Conservation (phyloP, 768 basidiomycete species). For the Termitomyces sp. region DNA sequence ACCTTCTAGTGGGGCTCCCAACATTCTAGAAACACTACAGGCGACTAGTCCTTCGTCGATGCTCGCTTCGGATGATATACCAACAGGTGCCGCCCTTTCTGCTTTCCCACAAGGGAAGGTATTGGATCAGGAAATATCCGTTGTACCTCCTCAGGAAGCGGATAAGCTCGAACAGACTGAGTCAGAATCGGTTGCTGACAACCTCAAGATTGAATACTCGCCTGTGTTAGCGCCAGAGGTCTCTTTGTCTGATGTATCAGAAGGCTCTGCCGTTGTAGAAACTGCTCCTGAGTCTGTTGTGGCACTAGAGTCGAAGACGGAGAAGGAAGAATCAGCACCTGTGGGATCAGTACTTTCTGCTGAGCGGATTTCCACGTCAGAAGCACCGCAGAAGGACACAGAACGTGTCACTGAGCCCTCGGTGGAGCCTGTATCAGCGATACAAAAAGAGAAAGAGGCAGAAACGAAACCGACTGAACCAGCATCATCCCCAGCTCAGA, state of each 20-base stretch:
- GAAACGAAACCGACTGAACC: neutral
- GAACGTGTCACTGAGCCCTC: neutral
- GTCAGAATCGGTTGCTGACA: neutral
- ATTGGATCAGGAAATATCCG: neutral
- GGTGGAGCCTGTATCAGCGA: neutral
- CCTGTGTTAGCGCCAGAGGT: neutral
- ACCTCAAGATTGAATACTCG: neutral
- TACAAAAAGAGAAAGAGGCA: neutral
- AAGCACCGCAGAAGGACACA: neutral
- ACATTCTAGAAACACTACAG: conserved; percentile 3
- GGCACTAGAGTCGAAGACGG: neutral
- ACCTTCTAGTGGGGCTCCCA: neutral
- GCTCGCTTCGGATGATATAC: conserved; percentile 2
- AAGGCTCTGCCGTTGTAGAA: neutral
- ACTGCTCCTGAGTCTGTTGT: too few species aligned
- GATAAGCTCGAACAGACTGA: neutral
- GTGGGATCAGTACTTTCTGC: neutral
- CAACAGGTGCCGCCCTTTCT: neutral
- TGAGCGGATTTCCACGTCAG: neutral
- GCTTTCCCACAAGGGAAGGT: neutral
- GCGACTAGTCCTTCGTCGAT: conserved; percentile 3
- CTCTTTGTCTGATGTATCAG: neutral
- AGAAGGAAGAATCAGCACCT: neutral
- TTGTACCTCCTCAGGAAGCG: neutral
- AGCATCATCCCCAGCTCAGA: neutral